Evolutionary conservation across 2,329 filamentous ascomycete species (phyloP), one percentile per base, ranked within the genome.

Genomic region (Aspergillus sp.): DNA sequence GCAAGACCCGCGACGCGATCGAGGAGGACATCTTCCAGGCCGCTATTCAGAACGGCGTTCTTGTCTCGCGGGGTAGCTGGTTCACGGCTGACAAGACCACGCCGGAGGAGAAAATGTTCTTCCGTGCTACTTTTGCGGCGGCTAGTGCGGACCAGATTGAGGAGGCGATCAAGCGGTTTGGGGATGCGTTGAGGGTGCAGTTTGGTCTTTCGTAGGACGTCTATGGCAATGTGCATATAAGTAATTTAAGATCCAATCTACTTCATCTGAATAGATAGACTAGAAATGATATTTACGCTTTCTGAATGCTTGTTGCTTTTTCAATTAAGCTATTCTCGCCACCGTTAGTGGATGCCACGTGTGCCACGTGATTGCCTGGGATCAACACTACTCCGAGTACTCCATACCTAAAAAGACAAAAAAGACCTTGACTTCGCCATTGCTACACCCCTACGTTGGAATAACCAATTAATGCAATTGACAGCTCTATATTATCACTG

Each of bases 101-200:
- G 9, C 66, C 71, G 46, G 73, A 75, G 44, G 74, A 76, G 9
- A 84, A 83, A 23, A 75, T 95, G 68, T 96, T 88, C 73, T 94
- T 97, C 76, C 81, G 93, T 45, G 83, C 88, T 3, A 98, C 91
- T 0, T 98, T 86, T 72, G 90, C 91, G 0, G 84, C 90, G 33
- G 90, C 90, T 2, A 83, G 80, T 10, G 76, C 79, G 12, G 79
- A 83, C 47, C 80, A 83, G 56, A 90, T 91, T 76, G 75, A 74
- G 2, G 79, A 83, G 60, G 87, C 86, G 1, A 88, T 90, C 49
- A 74, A 76, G 53, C 75, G 91, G 50, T 85, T 98, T 57, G 89
- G 88, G 0, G 76, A 79, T 48, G 87, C 89, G 6, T 74, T 97
- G 37, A 78, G 81, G 55, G 77, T 74, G 50, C 74, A 76, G 51